These are phyloP conservation scores for Leptographium galeiforme DNA, from an alignment of 2,329 filamentous ascomycete species.

Conservation along the genomic window DNA sequence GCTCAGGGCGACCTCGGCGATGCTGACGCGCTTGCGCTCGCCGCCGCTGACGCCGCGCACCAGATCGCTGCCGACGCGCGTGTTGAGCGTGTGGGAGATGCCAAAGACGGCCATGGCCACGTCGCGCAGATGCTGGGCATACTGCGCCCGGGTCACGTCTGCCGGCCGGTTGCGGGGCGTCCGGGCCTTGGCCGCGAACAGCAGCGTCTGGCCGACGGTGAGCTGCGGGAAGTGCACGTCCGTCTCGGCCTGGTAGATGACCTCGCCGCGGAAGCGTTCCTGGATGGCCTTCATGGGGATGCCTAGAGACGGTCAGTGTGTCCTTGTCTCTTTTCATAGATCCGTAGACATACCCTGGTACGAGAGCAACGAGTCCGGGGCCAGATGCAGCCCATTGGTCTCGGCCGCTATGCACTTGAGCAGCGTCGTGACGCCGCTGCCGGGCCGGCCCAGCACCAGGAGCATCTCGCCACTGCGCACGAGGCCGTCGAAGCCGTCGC, in stretches of 20 bases:
- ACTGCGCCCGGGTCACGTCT: not conserved
- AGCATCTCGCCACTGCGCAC: conserved; percentile 43
- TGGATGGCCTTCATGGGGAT: conserved; percentile 20
- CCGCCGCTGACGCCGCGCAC: conserved; percentile 49
- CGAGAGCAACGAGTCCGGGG: conserved; percentile 19
- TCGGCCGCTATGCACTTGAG: conserved; percentile 57
- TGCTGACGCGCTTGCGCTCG: conserved; percentile 61
- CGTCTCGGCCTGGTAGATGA: conserved; percentile 48
- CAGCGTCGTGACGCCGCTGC: conserved; percentile 42
- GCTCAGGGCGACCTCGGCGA: conserved; percentile 54
- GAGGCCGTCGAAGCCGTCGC: conserved; percentile 36
- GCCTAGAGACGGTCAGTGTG: too few species aligned
- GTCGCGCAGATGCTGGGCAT: conserved; percentile 46
- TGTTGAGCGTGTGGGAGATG: conserved; percentile 53
- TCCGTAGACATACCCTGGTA: too few species aligned
- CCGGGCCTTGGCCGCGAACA: conserved; percentile 52
- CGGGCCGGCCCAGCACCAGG: conserved; percentile 43
- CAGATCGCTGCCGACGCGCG: conserved; percentile 55
- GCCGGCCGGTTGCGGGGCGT: conserved; percentile 22
- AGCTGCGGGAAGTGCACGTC: conserved; percentile 58
- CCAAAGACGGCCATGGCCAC: conserved; percentile 54
- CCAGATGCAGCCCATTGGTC: conserved; percentile 30
- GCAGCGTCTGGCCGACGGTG: conserved; percentile 51
- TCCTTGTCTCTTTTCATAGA: too few species aligned
- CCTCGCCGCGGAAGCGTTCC: conserved; percentile 20